A percentile compares a stretch with the other conserved stretches of the same genome.
phyloP scores from a whole-genome alignment of 306 rosid species.

The Prunus persica region DNA sequence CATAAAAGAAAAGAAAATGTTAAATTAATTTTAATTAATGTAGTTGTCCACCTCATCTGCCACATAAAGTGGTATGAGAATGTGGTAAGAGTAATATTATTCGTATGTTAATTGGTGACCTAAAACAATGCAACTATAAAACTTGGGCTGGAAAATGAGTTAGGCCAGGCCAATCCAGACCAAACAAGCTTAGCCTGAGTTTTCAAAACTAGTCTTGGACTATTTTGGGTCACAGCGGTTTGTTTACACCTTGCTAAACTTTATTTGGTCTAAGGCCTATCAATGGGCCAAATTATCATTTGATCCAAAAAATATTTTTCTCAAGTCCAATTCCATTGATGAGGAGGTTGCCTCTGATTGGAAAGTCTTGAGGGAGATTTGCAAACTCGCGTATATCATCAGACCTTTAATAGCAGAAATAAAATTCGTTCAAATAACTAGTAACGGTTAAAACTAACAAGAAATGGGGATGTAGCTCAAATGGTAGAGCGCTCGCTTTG shows the following conservation, averaged over 20 bases:
- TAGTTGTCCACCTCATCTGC: no score
- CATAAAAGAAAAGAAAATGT: no score
- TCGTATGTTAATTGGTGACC: no score
- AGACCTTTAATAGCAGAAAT: no score
- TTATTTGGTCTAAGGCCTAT: not conserved
- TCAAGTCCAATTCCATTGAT: not conserved
- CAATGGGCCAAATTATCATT: not conserved
- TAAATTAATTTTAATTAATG: no score
- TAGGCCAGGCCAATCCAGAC: not conserved
- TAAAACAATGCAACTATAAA: no score
- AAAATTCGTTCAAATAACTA: no score
- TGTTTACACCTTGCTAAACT: not conserved
- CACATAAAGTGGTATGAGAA: no score
- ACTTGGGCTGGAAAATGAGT: not conserved
- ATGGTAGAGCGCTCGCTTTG: not conserved
- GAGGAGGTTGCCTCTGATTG: not conserved
- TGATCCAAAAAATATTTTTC: not conserved
- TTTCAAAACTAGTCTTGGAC: not conserved
- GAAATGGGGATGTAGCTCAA: not conserved
- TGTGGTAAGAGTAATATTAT: no score
- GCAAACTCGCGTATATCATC: no score
- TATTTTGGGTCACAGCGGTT: not conserved
- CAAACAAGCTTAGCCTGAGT: not conserved
- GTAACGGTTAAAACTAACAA: no score
- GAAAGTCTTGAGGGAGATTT: no score